Evolutionary conservation across 371 early-diverging fungal genomes (phyloP), one percentile per base, ranked within the genome.

Genomic region (Choanephora cucurbitarum): DNA sequence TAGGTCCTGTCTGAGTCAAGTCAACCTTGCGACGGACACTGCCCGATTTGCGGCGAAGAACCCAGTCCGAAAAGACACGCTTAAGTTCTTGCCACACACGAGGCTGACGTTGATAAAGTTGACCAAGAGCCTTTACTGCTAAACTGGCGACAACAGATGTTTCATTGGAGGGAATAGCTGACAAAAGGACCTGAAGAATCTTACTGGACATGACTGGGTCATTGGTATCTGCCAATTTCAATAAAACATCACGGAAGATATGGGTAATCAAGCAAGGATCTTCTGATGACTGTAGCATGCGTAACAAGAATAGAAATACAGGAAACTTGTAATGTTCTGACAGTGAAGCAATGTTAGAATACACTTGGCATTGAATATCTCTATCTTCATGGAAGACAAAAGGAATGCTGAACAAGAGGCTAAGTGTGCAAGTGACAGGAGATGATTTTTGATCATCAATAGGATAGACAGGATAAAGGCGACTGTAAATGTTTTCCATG

Each of bases 61-160:
- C 72, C 85, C 85, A 84, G 11, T 79, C 80, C 7, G 79, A 58
- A 40, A 84, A 64, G 0, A 81, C 72, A 40, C 70, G 70, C 19
- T 80, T 79, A 0, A 84, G 61, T 15, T 82, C 80, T 46, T 80
- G 82, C 85, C 85, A 84, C 1, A 79, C 72, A 10, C 85, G 77
- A 10, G 85, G 79, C 41, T 84, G 85, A 7, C 68, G 67, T 21
- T 73, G 67, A 64, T 73, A 75, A 2, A 81, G 66, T 14, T 68
- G 61, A 2, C 64, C 68, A 8, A 84, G 52, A n/a, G 77, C 69
- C 32, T 70, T 69, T 24, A 82, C 69, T 17, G 80, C 83, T 14
- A 84, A 60, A 37, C 74, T 71, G 2, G 82, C 69, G 70, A 81
- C 70, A 6, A 69, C 57, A n/a, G 48, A 46, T 17, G 58, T 46